Conservation (phyloP, 2,329 filamentous ascomycete species). For the Phialophora verrucosa region DNA sequence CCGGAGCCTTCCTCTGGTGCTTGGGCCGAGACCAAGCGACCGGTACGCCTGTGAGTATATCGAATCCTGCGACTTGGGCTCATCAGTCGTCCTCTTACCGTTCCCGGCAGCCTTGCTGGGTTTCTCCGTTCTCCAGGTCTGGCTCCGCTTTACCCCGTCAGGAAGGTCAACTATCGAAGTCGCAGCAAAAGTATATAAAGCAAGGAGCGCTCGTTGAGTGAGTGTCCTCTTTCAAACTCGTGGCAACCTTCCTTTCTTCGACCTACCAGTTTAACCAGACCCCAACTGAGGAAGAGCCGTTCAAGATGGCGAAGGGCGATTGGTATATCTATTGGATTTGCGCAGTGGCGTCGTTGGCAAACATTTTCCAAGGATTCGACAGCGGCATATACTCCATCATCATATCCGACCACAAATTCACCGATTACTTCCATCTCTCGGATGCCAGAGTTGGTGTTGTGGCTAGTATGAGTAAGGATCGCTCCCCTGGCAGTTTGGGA, state of each 20-base stretch:
- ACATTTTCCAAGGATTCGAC: constrained; percentile 19
- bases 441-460: constrained; percentile 13
- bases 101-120: no score
- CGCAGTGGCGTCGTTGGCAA: constrained; percentile 9
- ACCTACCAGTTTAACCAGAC: background rate
- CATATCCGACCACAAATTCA: constrained; percentile 17
- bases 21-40: background rate
- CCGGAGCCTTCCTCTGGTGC: background rate
- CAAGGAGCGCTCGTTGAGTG: background rate
- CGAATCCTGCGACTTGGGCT: background rate
- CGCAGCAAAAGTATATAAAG: background rate
- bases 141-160: background rate
- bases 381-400: constrained; percentile 19
- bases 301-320: background rate
- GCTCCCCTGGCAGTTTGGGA: background rate
- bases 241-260: background rate
- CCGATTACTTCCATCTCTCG: constrained; percentile 14
- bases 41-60: background rate
- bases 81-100: background rate
- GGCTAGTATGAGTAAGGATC: constrained; percentile 13
- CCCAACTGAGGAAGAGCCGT: background rate
- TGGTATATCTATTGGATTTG: constrained; percentile 10
- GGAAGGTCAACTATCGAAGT: background rate
- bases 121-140: background rate
- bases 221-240: background rate